A percentile compares a stretch with the other conserved stretches of the same genome.
Evolutionary conservation across 2,329 filamentous ascomycete species (phyloP).

Genomic region (Alternaria postmessia): DNA sequence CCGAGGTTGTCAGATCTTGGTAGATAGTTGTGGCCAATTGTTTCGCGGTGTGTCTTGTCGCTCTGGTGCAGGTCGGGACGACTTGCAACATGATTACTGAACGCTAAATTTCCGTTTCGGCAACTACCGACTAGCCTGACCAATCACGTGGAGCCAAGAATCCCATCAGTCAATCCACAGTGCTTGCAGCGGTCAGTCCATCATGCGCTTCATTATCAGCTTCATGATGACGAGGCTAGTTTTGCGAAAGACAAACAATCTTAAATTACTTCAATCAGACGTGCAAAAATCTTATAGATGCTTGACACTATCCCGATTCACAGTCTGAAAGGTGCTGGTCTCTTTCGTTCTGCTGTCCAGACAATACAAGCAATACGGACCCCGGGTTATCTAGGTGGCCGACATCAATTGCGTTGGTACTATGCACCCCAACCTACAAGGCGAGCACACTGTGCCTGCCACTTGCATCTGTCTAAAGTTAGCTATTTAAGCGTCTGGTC

Average conservation of each 20-base stretch:
- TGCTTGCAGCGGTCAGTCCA: neutral
- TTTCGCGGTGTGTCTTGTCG: neutral
- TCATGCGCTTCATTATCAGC: neutral
- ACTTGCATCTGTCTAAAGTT: neutral
- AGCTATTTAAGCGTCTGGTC: neutral
- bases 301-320: neutral
- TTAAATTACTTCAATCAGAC: neutral
- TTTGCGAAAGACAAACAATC: neutral
- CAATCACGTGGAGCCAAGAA: neutral
- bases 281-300: neutral
- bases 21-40: neutral
- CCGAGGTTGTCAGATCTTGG: neutral
- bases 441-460: neutral
- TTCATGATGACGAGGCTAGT: neutral
- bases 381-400: neutral
- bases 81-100: slow-evolving; percentile 4
- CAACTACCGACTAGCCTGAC: neutral
- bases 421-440: neutral
- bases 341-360: neutral
- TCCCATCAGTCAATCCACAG: neutral
- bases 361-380: neutral
- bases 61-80: neutral
- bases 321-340: neutral
- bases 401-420: neutral
- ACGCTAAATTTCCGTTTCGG: slow-evolving; percentile 4